These are phyloP conservation scores for Dictyostelium discoideum DNA, from an alignment of 78 protist genomes.

Conservation along the genomic window DNA sequence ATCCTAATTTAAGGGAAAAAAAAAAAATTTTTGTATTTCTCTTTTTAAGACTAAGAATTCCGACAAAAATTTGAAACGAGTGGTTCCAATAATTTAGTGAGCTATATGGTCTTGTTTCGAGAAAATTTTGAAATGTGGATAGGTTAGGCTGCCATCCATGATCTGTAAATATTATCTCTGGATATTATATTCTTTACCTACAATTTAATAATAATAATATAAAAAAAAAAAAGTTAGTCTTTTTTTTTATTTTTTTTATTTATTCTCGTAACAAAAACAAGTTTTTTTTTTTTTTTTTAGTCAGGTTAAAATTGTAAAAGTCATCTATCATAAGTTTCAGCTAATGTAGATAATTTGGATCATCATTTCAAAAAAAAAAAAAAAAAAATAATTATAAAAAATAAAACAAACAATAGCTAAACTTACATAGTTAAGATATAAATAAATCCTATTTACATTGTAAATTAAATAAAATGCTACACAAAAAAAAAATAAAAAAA, in stretches of 20 bases:
- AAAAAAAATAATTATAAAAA: neutral
- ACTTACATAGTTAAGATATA: no score
- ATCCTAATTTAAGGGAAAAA: no score
- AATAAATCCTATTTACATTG: no score
- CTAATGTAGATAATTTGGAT: constrained; percentile 19
- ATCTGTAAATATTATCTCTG: no score
- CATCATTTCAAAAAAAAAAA: neutral
- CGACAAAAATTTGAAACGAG: no score
- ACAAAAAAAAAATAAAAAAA: neutral
- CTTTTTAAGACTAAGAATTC: no score
- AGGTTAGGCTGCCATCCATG: neutral
- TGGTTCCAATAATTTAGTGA: no score
- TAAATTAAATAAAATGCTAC: neutral
- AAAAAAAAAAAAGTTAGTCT: neutral
- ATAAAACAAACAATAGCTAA: neutral
- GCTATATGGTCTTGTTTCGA: neutral
- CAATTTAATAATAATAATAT: no score
- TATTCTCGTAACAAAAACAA: neutral
- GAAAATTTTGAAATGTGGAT: neutral
- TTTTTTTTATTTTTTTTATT: neutral
- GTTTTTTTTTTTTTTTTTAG: neutral
- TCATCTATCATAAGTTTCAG: constrained; percentile 22
- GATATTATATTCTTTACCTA: no score
- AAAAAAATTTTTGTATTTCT: no score
- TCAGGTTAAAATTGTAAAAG: neutral